These are phyloP conservation scores for Coemansia sp. DNA, from an alignment of 192 early-diverging fungal species.

Conservation along the genomic window DNA sequence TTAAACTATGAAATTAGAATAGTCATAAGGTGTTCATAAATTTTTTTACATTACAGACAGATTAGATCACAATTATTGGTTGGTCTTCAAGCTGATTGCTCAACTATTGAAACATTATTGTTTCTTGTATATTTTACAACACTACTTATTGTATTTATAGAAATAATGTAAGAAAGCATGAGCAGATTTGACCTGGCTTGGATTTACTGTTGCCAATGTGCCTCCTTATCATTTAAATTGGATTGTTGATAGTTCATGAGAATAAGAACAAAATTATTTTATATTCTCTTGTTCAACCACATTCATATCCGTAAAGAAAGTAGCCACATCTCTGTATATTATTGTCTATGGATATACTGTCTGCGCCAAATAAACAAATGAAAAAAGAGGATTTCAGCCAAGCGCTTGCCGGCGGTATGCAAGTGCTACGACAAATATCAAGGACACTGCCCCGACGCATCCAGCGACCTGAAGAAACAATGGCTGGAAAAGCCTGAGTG, in stretches of 20 bases:
- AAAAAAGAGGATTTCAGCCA: background rate
- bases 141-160: background rate
- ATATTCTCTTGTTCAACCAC: background rate
- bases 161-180: background rate
- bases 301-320: background rate
- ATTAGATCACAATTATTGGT: no score
- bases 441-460: conserved; percentile 23
- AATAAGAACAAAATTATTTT: background rate
- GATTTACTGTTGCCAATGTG: background rate
- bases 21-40: no score
- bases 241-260: background rate
- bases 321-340: background rate
- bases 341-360: background rate
- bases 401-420: background rate
- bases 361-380: background rate
- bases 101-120: no score
- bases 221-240: background rate
- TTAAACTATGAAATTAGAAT: no score
- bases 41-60: no score
- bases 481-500: conserved; percentile 22
- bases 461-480: conserved; percentile 33
- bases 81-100: no score
- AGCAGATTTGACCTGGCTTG: background rate
- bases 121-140: no score
- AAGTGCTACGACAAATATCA: conserved; percentile 40